phyloP scores from a whole-genome alignment of 345 rosid genomes.

The Balakata baccata region DNA sequence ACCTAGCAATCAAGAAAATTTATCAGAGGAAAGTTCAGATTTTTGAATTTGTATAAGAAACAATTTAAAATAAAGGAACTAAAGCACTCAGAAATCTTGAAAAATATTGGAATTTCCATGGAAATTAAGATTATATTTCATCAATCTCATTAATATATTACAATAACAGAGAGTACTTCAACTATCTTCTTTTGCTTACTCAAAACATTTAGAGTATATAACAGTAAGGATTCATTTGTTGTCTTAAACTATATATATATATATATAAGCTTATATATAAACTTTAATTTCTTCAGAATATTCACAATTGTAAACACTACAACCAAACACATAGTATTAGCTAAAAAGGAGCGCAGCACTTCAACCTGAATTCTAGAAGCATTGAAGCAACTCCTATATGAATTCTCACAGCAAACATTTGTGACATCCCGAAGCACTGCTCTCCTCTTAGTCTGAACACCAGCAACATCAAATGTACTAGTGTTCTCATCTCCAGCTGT shows the following conservation, averaged over 20 bases:
- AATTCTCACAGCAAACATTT: slow-evolving; percentile 46
- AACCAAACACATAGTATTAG: background rate
- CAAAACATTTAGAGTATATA: background rate
- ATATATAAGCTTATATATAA: background rate
- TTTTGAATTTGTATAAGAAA: background rate
- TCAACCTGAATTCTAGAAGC: slow-evolving; percentile 56
- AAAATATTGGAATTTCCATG: background rate
- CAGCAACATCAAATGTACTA: slow-evolving; percentile 26
- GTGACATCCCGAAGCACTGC: slow-evolving; percentile 73
- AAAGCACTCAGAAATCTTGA: slow-evolving; percentile 4
- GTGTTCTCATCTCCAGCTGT: slow-evolving; percentile 48
- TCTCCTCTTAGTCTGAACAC: slow-evolving; percentile 48
- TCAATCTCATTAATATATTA: background rate
- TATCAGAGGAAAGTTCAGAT: background rate
- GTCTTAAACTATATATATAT: background rate
- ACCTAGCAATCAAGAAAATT: slow-evolving; percentile 37
- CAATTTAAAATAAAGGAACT: background rate
- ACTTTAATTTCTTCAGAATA: background rate
- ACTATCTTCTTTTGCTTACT: background rate
- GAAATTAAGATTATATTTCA: background rate
- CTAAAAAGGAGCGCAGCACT: slow-evolving; percentile 9
- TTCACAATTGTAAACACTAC: background rate
- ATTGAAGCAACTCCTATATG: slow-evolving; percentile 47
- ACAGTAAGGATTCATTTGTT: background rate
- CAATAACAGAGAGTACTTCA: background rate